Percentiles rank a stretch among this genome's conserved stretches.
Evolutionary conservation across 2,329 filamentous ascomycete species (phyloP).

Genomic region (Leptodontidium sp.): DNA sequence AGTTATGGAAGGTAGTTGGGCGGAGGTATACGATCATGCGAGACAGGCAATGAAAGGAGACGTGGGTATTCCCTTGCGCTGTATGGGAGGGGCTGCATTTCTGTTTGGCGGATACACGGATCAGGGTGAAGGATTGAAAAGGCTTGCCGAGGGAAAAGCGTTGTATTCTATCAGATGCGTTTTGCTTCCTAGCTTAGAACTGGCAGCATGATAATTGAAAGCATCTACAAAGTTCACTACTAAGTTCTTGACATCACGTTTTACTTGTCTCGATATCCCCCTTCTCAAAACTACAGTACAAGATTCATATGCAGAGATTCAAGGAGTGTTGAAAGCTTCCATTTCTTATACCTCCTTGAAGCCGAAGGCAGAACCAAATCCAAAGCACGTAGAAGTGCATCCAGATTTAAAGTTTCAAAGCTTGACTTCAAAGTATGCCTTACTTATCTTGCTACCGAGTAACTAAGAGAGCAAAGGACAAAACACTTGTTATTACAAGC

Average conservation of each 20-base stretch:
- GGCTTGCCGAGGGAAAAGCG: not conserved
- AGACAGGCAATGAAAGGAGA: not conserved
- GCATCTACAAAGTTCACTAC: not conserved
- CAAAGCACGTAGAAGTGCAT: no score
- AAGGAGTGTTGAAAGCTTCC: not conserved
- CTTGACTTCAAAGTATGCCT: no score
- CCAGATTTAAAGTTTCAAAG: no score
- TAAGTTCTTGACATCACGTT: no score
- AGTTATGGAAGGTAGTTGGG: slow-evolving; percentile 36
- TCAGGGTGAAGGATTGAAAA: not conserved
- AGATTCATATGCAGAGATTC: no score
- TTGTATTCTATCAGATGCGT: slow-evolving; percentile 5
- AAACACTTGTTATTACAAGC: no score
- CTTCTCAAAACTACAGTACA: no score
- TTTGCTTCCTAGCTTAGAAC: not conserved
- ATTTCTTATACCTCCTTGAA: not conserved
- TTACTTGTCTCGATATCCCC: no score
- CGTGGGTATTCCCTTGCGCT: no score
- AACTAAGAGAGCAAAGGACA: no score
- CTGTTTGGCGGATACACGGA: not conserved
- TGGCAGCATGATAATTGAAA: not conserved
- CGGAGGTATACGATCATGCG: not conserved
- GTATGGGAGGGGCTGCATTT: not conserved
- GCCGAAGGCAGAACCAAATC: no score
- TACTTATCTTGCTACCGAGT: no score